Conservation (phyloP, 2,329 filamentous ascomycete genomes). For the Neurospora sp. region DNA sequence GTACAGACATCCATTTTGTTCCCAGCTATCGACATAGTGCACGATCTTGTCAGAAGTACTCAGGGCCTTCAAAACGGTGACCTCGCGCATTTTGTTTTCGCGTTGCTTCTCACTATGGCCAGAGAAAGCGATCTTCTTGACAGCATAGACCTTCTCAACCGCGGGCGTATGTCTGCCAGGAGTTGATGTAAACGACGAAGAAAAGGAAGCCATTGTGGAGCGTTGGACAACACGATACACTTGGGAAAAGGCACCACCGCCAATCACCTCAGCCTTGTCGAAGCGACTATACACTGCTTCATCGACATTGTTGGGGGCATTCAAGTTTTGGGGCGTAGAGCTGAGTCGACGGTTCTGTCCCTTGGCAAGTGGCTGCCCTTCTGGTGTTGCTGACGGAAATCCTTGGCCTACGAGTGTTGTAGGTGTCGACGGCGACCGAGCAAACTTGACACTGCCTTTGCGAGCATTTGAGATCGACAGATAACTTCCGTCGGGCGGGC, state of each 20-base stretch:
- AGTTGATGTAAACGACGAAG: conserved; percentile 28
- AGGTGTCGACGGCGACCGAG: conserved; percentile 67
- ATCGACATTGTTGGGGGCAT: conserved; percentile 66
- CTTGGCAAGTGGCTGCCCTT: neutral
- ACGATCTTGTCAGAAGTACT: conserved; percentile 77
- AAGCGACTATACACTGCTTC: conserved; percentile 66
- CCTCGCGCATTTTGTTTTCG: conserved; percentile 76
- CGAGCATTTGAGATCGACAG: conserved; percentile 66
- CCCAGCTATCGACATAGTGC: conserved; percentile 79
- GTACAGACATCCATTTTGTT: conserved; percentile 75
- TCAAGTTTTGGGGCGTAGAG: conserved; percentile 60
- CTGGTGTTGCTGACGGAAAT: conserved; percentile 35
- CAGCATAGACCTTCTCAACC: conserved; percentile 64
- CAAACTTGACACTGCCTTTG: conserved; percentile 22
- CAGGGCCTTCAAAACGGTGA: conserved; percentile 66
- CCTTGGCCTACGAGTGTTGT: conserved; percentile 50
- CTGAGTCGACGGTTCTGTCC: conserved; percentile 35
- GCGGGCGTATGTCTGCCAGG: conserved; percentile 35
- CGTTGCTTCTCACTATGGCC: conserved; percentile 72
- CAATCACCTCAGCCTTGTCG: conserved; percentile 68
- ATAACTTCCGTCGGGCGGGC: conserved; percentile 70
- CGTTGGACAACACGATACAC: conserved; percentile 65
- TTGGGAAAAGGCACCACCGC: conserved; percentile 85
- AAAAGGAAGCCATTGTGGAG: conserved; percentile 18
- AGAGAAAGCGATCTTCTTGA: conserved; percentile 83